Base-by-base conservation (phyloP, 306 rosid species). In the Delonix regia region DNA sequence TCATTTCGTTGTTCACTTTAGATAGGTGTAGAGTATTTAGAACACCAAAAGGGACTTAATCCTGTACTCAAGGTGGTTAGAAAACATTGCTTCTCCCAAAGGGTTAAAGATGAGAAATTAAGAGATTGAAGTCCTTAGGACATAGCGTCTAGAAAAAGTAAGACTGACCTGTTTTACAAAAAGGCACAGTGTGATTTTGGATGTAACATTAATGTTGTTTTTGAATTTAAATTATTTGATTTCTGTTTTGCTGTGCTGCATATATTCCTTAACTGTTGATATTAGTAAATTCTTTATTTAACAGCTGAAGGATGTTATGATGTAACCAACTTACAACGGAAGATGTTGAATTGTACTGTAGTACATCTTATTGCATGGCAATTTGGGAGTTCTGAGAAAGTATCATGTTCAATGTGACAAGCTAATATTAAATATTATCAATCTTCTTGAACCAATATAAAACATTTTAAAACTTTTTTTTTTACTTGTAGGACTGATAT, bases 1-100 rank as follows among this genome's bases (percentile, higher is more conserved):
- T 66, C n/a, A 60, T 73, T 77, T 77, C 65, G 21, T 42, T 59
- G 49, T 77, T 73, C 16, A 45, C 48, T 59, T 42, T 70, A 45
- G 25, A 33, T 21, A 22, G 12, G 34, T 25, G 34, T 42, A 44
- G 71, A 44, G 71, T 56, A 52, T 73, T 53, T 72, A 8, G 61
- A 49, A 27, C 61, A 49, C 62, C 10, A 49, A 64, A 77, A 57
- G 28, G 55, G 44, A 47, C 51, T 36, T n/a, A 21, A 19, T 53
- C 65, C 38, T 49, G 9, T 73, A 65, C 27, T 1, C 41, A 42
- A 33, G 34, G 76, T 66, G 61, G 62, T 28, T 66, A 34, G 70
- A 34, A 74, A 56, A 2, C 71, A 56, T 75, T 67, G 76, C 34
- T 67, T 80, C 62, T 39, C 45, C 48, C 28, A 15, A 73, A 21